Evolutionary conservation across 2,329 filamentous ascomycete genomes (phyloP).

Genomic region (Claviceps digitariae): DNA sequence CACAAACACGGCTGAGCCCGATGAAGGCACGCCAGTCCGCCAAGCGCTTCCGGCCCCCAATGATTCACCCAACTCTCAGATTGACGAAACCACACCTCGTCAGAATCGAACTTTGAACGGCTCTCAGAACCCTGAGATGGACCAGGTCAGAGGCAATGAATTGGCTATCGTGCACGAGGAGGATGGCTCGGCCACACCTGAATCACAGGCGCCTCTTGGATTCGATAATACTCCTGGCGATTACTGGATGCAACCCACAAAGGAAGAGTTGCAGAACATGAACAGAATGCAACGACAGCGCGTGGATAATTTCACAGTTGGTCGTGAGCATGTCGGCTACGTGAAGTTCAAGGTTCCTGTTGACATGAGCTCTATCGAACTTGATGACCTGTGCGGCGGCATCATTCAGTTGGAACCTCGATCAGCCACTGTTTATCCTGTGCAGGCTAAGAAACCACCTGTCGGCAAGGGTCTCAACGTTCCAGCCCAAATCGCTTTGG

Average conservation of each 20-base stretch:
- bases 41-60: constrained; percentile 22
- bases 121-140: constrained; percentile 46
- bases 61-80: constrained; percentile 15
- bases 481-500: constrained; percentile 71
- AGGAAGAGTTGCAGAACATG: constrained; percentile 66
- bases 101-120: constrained; percentile 36
- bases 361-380: constrained; percentile 64
- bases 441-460: constrained; percentile 63
- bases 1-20: constrained; percentile 35
- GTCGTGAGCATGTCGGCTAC: constrained; percentile 66
- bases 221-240: constrained; percentile 47
- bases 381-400: constrained; percentile 65
- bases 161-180: constrained; percentile 70
- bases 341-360: constrained; percentile 73
- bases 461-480: constrained; percentile 85
- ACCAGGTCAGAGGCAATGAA: constrained; percentile 60
- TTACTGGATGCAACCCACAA: constrained; percentile 76
- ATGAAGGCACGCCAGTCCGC: constrained; percentile 21
- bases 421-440: constrained; percentile 76
- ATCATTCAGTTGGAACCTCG: constrained; percentile 68
- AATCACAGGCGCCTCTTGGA: constrained; percentile 11
- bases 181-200: constrained; percentile 23
- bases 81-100: constrained; percentile 28
- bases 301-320: constrained; percentile 65
- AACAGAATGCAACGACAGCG: constrained; percentile 64